phyloP scores from a whole-genome alignment of 176 grass and related monocot genomes.

The Musa schizocarpa region DNA sequence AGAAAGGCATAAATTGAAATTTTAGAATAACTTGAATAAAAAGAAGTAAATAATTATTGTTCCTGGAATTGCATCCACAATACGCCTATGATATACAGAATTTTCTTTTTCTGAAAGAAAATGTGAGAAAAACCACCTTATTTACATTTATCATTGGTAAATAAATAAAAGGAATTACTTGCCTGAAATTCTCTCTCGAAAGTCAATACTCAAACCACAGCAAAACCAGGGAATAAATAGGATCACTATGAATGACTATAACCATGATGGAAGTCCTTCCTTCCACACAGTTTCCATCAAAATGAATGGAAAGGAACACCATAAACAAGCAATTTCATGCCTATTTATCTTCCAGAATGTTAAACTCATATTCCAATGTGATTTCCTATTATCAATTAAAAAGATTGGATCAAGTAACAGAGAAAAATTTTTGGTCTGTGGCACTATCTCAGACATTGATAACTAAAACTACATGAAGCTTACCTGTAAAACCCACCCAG shows the following conservation, averaged over 20 bases:
- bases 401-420: too few species aligned
- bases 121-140: too few species aligned
- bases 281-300: not conserved
- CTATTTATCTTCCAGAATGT: too few species aligned
- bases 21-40: not conserved
- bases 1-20: too few species aligned
- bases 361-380: too few species aligned
- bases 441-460: not conserved
- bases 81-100: too few species aligned
- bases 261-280: not conserved
- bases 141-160: too few species aligned
- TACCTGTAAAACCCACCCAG: slow-evolving; percentile 92
- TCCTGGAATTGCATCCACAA: too few species aligned
- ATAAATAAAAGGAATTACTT: not conserved
- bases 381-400: too few species aligned
- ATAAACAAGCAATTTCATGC: not conserved
- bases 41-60: too few species aligned
- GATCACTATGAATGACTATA: not conserved
- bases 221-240: not conserved
- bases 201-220: not conserved
- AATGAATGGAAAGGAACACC: not conserved
- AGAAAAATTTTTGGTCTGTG: not conserved
- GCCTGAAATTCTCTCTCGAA: not conserved
- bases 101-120: too few species aligned
- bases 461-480: slow-evolving; percentile 3